These are phyloP conservation scores for Luzula sylvatica DNA, from an alignment of 176 grass and related monocot species.

Conservation along the genomic window DNA sequence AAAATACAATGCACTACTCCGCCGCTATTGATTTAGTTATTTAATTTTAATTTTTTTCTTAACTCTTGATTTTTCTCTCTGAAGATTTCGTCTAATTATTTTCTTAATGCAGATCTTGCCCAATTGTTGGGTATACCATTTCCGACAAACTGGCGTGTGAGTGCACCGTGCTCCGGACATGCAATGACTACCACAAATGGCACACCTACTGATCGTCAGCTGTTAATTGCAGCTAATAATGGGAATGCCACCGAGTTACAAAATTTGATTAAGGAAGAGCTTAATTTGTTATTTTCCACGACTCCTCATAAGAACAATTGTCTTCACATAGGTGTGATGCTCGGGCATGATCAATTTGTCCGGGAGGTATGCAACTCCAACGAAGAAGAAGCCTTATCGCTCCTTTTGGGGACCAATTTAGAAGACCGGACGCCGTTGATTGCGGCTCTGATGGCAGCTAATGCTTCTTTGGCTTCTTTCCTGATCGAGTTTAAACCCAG, in stretches of 20 bases:
- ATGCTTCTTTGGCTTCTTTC: not conserved
- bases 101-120: too few species aligned
- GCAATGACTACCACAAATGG: too few species aligned
- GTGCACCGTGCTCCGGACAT: too few species aligned
- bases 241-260: not conserved
- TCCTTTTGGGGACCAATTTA: not conserved
- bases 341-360: not conserved
- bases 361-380: not conserved
- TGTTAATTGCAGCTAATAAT: not conserved
- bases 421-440: not conserved
- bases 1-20: too few species aligned
- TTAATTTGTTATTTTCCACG: not conserved
- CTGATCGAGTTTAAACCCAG: not conserved
- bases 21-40: too few species aligned
- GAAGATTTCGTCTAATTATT: too few species aligned
- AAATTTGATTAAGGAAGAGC: not conserved
- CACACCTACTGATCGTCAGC: not conserved
- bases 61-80: too few species aligned
- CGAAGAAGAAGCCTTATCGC: not conserved
- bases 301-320: conserved; percentile 2
- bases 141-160: too few species aligned
- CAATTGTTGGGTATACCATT: too few species aligned
- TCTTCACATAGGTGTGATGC: not conserved
- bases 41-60: too few species aligned
- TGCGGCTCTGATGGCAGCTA: not conserved